These are phyloP conservation scores for Thuja plicata DNA, from an alignment of 83 land plant species.

Conservation along the genomic window DNA sequence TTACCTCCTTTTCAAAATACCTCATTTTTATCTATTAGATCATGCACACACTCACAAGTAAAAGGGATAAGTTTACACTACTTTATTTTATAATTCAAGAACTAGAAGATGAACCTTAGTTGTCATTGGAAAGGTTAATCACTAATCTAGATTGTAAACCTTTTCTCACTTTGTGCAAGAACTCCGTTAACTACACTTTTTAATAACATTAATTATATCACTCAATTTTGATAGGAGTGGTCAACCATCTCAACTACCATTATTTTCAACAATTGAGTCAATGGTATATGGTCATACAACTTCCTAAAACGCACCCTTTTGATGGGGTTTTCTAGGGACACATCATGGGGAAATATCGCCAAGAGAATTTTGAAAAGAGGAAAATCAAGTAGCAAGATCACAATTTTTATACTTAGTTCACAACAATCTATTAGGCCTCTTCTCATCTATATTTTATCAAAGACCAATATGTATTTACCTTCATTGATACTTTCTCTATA, in stretches of 20 bases:
- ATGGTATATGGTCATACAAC: background rate
- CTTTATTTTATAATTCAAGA: background rate
- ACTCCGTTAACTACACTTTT: background rate
- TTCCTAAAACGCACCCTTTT: background rate
- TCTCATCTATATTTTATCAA: background rate
- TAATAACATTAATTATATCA: background rate
- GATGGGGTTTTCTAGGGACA: background rate
- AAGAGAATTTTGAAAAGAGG: background rate
- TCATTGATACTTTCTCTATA: background rate
- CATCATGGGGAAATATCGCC: background rate
- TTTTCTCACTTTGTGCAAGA: background rate
- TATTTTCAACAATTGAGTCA: background rate
- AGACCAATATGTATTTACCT: background rate
- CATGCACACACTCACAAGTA: too few relatives aligned
- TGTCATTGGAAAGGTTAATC: background rate
- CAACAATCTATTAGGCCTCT: background rate
- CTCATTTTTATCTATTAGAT: too few relatives aligned
- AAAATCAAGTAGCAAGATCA: background rate
- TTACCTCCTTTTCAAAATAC: too few relatives aligned
- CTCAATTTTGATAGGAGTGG: background rate
- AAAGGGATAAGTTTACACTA: background rate
- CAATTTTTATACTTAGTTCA: background rate
- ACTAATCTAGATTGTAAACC: background rate
- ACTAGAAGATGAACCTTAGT: background rate
- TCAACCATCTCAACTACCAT: background rate